Evolutionary conservation across 2,329 filamentous ascomycete species (phyloP), one percentile per base, ranked within the genome.

Genomic region (Penicillium sp.): DNA sequence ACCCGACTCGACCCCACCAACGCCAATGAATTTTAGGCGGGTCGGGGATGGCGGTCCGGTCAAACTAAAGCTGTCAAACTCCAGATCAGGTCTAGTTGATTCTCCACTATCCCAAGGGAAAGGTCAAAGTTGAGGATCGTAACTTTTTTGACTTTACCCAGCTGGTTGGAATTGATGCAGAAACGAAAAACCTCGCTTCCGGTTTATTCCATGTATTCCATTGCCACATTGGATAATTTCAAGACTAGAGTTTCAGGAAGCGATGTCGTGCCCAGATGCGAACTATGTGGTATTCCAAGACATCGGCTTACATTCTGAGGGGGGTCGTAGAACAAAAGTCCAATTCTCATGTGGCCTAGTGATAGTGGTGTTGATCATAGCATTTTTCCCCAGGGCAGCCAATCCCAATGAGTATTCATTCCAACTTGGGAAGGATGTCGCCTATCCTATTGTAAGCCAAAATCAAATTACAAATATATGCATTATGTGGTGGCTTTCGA

Each of bases 51-150:
- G 8, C 64, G 64, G 63, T 45, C 64, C 64, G 64, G 59, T 17
- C 13, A 37, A 51, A 45, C 55, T 60, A 66, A 65, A 57, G 58
- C 64, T 67, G 64, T 67, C 64, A 67, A 54, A 59, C 47, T 19
- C 43, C 55, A 15, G 15, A 43, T 37, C 4, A 2, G 31, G 57
- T 40, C 43, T 59, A 57, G 59, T 35, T 21, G 8, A 12, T 17
- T 10, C 40, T 25, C 50, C 51, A 19, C 21, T 45, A 43, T 50
- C 62, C 64, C 59, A 54, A 50, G 49, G 46, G 55, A 54, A 57
- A 46, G 64, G 63, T 57, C 58, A 56, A 58, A 59, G 56, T 60
- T 62, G 55, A 56, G 56, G 61, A 67, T 65, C 64, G 60, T 59
- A 33, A 40, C 37, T 38, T n/a, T n/a, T 47, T 12, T 23, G 31